A percentile compares a stretch with the other conserved stretches of the same genome.
phyloP scores from a whole-genome alignment of 495 filamentous ascomycete species.

The Penicillium simplicissimum region DNA sequence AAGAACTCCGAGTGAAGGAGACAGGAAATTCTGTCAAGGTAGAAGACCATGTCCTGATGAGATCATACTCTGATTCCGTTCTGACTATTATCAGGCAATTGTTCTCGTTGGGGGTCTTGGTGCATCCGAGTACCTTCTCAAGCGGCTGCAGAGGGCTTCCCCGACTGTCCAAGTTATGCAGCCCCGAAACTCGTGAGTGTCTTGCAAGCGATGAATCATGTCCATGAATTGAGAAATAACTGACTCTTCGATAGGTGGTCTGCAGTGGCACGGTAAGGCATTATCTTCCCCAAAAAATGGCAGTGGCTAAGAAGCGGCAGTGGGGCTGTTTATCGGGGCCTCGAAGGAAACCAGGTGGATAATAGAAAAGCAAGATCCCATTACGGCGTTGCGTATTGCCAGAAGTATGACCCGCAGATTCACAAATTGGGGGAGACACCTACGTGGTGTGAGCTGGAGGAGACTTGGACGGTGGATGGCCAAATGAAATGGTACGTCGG shows the following conservation, averaged over 20 bases:
- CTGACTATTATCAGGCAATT: constrained; percentile 48
- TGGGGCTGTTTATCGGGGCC: constrained; percentile 47
- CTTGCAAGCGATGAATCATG: no score
- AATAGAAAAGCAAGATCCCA: constrained; percentile 53
- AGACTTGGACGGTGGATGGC: constrained; percentile 17
- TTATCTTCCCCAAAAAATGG: constrained; percentile 20
- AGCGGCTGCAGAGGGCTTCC: constrained; percentile 47
- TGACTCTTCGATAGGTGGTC: constrained; percentile 23
- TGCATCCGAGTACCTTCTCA: constrained; percentile 64
- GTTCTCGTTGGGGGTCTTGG: constrained; percentile 75
- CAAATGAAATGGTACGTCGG: constrained; percentile 39
- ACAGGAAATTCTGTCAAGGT: constrained; percentile 18
- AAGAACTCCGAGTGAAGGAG: constrained; percentile 45
- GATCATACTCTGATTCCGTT: neutral
- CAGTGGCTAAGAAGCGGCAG: constrained; percentile 37
- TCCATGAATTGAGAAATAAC: no score
- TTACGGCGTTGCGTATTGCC: constrained; percentile 40
- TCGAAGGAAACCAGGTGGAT: constrained; percentile 44
- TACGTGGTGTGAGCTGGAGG: constrained; percentile 18
- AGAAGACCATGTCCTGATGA: neutral
- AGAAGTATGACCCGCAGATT: constrained; percentile 33
- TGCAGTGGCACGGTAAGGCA: constrained; percentile 30
- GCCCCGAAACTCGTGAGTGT: constrained; percentile 54
- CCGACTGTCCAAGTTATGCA: constrained; percentile 56
- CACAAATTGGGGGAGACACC: constrained; percentile 13